These are phyloP conservation scores for Diacronema lutheri DNA, from an alignment of 78 protist species.

Conservation along the genomic window DNA sequence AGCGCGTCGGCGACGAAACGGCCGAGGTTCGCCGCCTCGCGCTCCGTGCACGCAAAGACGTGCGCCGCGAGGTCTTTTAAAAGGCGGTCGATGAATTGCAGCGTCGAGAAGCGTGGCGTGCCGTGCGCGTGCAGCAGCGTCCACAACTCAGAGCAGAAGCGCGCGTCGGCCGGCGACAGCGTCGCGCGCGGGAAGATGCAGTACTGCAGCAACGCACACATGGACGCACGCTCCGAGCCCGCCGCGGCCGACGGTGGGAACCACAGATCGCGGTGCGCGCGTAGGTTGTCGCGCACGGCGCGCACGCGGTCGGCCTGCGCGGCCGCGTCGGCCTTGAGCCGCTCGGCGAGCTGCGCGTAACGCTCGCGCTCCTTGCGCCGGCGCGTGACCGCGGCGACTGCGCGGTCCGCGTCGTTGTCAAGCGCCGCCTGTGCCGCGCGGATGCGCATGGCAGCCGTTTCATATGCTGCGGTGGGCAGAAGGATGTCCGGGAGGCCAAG, in stretches of 20 bases:
- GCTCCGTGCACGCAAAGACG: slow-evolving; percentile 20
- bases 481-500: slow-evolving; percentile 41
- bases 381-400: too few species aligned
- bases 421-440: not conserved
- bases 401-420: too few species aligned
- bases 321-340: too few species aligned
- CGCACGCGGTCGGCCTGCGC: too few species aligned
- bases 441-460: not conserved
- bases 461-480: slow-evolving; percentile 13
- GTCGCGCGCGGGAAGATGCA: slow-evolving; percentile 38
- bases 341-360: too few species aligned
- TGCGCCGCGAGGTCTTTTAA: not conserved
- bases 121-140: not conserved
- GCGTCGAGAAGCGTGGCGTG: not conserved
- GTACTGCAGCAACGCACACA: slow-evolving; percentile 11
- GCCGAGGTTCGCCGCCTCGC: slow-evolving; percentile 5
- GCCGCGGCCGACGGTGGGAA: not conserved
- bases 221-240: not conserved
- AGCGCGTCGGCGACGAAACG: not conserved
- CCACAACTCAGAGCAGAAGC: not conserved
- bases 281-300: too few species aligned
- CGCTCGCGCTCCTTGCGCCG: too few species aligned
- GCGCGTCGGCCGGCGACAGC: slow-evolving; percentile 23
- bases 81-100: not conserved
- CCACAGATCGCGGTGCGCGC: not conserved